Evolutionary conservation across 805 yeast species (phyloP), one percentile per base, ranked within the genome.

Genomic region (Groenewaldozyma salmanticensis): DNA sequence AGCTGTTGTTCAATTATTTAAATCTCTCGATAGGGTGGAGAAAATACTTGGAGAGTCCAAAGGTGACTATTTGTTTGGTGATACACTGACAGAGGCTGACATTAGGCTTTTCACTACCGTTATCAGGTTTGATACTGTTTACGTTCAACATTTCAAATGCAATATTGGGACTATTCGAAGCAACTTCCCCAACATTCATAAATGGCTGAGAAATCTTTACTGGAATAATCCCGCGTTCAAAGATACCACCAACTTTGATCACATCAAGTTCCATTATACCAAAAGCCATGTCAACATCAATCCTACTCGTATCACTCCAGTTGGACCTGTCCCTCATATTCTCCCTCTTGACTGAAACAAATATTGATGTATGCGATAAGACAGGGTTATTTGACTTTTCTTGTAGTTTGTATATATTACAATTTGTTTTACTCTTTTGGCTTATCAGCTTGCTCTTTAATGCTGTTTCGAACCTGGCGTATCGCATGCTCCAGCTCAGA

Each of bases 81-180:
- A 76, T 42, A 65, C 61, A 36, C 64, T 90, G 41, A 88, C 96
- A 1, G 96, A 90, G 64, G 94, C 94, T 4, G 98, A 90, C 60
- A 70, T 90, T 43, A 72, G 96, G 49, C 72, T 90, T 38, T 90
- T 66, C 65, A 77, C 96, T 19, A 90, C 97, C 2, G 79, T 90
- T 44, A 70, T 86, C 34, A 75, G 98, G 53, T 90, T 90, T 55
- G 97, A 90, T 60, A 82, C 94, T 1, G 94, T 87, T 18, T 90
- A 90, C 57, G 90, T 81, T 40, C 95, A 88, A 62, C 96, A 90
- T 61, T 92, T 90, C 75, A 92, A 90, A 65, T 84, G 95, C 61
- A 90, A 90, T 61, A 61, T 86, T 46, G 79, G 79, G 37, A 81
- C 79, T 68, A 82, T 90, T 53, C 75, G 96, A 57, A 60, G 54